These are phyloP conservation scores for Closterium sp. DNA, from an alignment of 139 green algal genomes.

Conservation along the genomic window DNA sequence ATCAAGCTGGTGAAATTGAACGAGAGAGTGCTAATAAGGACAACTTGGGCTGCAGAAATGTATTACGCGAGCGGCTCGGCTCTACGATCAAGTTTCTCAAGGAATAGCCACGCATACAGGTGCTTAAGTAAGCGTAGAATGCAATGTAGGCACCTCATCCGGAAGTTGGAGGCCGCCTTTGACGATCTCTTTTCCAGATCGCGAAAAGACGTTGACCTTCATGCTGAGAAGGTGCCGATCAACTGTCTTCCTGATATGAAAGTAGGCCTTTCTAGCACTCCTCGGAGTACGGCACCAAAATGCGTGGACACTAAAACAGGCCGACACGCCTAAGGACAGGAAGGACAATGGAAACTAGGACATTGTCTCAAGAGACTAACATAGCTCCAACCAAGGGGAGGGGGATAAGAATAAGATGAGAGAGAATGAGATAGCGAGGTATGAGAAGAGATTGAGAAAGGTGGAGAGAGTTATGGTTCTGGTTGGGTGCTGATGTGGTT, in stretches of 20 bases:
- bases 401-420: not conserved
- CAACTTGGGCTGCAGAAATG: no score
- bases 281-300: not conserved
- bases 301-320: not conserved
- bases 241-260: not conserved
- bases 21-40: not conserved
- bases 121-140: not conserved
- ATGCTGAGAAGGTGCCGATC: not conserved
- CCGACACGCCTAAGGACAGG: not conserved
- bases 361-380: not conserved
- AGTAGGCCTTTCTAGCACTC: not conserved
- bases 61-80: no score
- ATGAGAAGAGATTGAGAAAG: not conserved
- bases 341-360: not conserved
- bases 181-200: slow-evolving; percentile 18
- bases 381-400: no score
- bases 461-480: not conserved
- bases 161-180: slow-evolving; percentile 18
- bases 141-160: slow-evolving; percentile 11
- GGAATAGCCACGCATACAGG: not conserved
- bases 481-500: not conserved
- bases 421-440: no score
- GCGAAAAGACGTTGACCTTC: slow-evolving; percentile 14
- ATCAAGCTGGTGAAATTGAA: not conserved
- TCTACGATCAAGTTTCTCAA: no score